These are phyloP conservation scores for Stephania japonica DNA, from an alignment of 164 flowering plant species.

Conservation along the genomic window DNA sequence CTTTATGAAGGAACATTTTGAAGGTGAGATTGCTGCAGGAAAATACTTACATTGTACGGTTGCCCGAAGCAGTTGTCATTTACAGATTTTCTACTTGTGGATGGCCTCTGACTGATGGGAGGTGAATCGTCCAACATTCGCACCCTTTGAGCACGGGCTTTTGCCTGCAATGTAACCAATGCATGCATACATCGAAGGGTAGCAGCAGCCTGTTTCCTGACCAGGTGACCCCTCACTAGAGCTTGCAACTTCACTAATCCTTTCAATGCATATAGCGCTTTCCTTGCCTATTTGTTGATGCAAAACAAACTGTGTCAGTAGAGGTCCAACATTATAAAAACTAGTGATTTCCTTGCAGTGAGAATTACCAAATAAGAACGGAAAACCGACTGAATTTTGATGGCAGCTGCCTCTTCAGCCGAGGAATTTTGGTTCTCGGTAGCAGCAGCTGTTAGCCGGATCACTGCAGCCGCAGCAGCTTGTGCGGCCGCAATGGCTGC, in stretches of 20 bases:
- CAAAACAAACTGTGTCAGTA: not conserved
- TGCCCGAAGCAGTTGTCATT: slow-evolving; percentile 42
- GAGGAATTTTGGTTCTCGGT: slow-evolving; percentile 24
- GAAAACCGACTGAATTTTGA: slow-evolving; percentile 63
- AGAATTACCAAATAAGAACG: slow-evolving; percentile 56
- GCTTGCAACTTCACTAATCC: slow-evolving; percentile 97
- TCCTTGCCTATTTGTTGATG: slow-evolving; percentile 58
- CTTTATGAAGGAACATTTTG: not conserved
- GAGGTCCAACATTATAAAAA: not conserved
- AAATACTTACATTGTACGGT: slow-evolving; percentile 36
- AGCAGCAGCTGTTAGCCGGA: slow-evolving; percentile 37
- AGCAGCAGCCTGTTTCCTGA: slow-evolving; percentile 79
- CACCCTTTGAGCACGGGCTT: slow-evolving; percentile 76
- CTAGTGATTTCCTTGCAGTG: not conserved
- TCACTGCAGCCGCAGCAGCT: slow-evolving; percentile 58
- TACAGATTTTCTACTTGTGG: slow-evolving; percentile 42
- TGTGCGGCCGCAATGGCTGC: slow-evolving; percentile 63
- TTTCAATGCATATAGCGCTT: slow-evolving; percentile 73
- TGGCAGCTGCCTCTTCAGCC: slow-evolving; percentile 57
- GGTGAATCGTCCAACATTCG: slow-evolving; percentile 45
- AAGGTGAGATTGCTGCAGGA: not conserved
- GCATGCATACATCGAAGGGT: slow-evolving; percentile 96
- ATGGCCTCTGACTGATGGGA: slow-evolving; percentile 32
- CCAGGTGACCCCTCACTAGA: slow-evolving; percentile 83
- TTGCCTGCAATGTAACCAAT: slow-evolving; percentile 62